Conservation (phyloP, 192 early-diverging fungal species). For the Gryganskiella cystojenkinii region DNA sequence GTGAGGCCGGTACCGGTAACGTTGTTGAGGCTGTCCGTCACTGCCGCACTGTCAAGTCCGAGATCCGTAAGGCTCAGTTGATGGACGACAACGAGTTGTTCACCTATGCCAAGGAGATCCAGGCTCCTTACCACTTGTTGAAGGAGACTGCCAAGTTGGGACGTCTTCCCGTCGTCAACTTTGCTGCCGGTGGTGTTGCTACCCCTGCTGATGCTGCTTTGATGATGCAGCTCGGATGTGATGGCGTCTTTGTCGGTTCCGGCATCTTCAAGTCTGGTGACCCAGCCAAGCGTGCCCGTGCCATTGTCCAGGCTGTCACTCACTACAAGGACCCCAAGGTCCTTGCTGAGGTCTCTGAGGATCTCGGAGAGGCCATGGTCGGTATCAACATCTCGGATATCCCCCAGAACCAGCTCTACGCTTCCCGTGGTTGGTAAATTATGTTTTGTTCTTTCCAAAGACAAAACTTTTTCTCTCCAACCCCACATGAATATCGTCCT, state of each 20-base stretch:
- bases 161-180: constrained; percentile 97
- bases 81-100: constrained; percentile 93
- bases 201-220: constrained; percentile 98
- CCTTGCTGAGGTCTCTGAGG: constrained; percentile 88
- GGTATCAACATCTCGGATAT: constrained; percentile 88
- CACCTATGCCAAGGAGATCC: constrained; percentile 96
- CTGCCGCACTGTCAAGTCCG: constrained; percentile 85
- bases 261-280: constrained; percentile 97
- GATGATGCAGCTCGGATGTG: constrained; percentile 99
- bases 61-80: constrained; percentile 87
- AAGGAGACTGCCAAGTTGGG: constrained; percentile 89
- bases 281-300: constrained; percentile 93
- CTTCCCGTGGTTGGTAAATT: constrained; percentile 72
- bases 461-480: not conserved
- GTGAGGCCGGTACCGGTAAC: constrained; percentile 98
- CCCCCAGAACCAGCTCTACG: constrained; percentile 66
- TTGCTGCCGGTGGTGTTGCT: constrained; percentile 97
- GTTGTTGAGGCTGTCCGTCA: constrained; percentile 98
- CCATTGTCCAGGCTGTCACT: constrained; percentile 96
- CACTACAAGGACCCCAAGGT: constrained; percentile 92
- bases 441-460: not conserved
- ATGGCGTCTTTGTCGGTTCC: constrained; percentile 98
- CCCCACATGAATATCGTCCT: not conserved
- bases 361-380: constrained; percentile 98
- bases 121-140: constrained; percentile 91